phyloP scores from a whole-genome alignment of 1,139 yeast genomes.

The Pichia cactophila region DNA sequence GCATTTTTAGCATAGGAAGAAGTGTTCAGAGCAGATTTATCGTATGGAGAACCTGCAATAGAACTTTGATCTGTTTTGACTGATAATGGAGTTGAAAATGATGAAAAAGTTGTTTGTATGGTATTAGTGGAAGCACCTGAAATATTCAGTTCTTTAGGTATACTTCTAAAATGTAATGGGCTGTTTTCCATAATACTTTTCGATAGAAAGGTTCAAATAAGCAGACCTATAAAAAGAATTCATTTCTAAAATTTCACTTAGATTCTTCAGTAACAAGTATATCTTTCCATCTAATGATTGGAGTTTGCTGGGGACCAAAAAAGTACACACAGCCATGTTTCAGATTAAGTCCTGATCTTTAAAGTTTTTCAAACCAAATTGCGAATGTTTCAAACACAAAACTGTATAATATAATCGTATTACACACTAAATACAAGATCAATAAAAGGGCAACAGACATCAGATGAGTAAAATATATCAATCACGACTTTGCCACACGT shows the following conservation, averaged over 20 bases:
- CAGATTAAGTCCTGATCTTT: background rate
- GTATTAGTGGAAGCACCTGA: conserved; percentile 8
- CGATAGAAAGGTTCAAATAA: background rate
- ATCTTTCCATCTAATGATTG: background rate
- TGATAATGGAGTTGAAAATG: conserved; percentile 7
- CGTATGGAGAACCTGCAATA: background rate
- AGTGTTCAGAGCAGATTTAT: background rate
- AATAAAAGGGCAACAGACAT: background rate
- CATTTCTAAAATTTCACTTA: no score
- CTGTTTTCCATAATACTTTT: background rate
- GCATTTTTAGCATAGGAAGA: background rate
- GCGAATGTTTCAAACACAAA: background rate
- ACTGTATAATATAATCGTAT: no score
- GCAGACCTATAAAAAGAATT: background rate
- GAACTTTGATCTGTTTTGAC: conserved; percentile 3
- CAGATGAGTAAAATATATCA: background rate
- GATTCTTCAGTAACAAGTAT: no score
- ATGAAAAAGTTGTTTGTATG: conserved; percentile 1
- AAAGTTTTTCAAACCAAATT: background rate
- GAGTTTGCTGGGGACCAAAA: background rate
- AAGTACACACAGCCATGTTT: background rate
- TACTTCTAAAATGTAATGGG: conserved; percentile 5
- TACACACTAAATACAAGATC: background rate
- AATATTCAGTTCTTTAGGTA: conserved; percentile 7
- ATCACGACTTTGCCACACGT: conserved; percentile 60